Evolutionary conservation across 2,329 filamentous ascomycete species (phyloP), one percentile per base, ranked within the genome.

Genomic region (Ascochyta clinopodiicola): DNA sequence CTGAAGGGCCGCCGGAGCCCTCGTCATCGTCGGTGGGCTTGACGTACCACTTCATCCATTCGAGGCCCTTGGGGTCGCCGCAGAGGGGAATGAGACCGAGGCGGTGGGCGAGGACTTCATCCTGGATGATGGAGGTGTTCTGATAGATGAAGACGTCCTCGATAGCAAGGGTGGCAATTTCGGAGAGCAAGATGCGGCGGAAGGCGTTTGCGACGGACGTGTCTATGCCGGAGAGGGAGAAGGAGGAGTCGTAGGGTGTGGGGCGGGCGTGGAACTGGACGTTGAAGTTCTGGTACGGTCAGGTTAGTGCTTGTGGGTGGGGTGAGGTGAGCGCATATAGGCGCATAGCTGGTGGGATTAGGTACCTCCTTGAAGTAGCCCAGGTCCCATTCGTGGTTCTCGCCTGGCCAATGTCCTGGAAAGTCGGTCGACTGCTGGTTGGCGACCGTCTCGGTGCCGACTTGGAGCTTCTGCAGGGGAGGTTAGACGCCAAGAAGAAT

Each of bases 101-200:
- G 39, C 95, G 86, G 75, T 95, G 91, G 15, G 93, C 89, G 46
- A 99, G 87, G 4, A 99, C 94, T 80, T 99, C 95, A 74, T 99
- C 95, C 76, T 98, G 94, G 70, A 99, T 95, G 32, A 99, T 92
- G 5, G 92, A 96, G 45, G 94, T 98, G 82, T 99, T 99, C 82
- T 97, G 96, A 74, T 91, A 86, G 62, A 98, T 88, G 79, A 90
- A 99, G 73, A 96, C 91, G 60, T 87, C 88, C 81, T 99, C 95
- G 70, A 99, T 93, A 64, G 96, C 95, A 40, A 99, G 84, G 2
- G 92, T 95, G 17, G 94, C 92, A 48, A 99, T 90, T 80, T 99
- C 96, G 65, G 94, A 86, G 76, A 99, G 89, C 69, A 98, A 84
- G 69, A 98, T 98, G 68, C 95, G 92, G 58, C 95, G 92, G 82